Base-by-base conservation (phyloP, 176 grass and related monocot genomes). In the Bolboschoenus planiculmis region DNA sequence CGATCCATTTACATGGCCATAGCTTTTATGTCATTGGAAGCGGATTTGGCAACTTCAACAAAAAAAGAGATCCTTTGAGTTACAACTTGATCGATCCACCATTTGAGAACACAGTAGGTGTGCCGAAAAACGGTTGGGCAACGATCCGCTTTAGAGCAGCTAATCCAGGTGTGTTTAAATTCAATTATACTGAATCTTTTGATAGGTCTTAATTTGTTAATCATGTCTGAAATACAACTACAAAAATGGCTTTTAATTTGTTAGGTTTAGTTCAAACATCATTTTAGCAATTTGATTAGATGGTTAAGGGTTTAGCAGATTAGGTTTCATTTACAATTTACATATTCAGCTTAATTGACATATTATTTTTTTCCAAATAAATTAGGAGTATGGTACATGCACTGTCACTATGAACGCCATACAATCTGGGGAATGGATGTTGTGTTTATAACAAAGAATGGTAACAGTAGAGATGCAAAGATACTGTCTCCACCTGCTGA, bases 381-480 rank as follows among this genome's bases (percentile, higher is more conserved):
- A 92, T 83, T 71, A 88, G 88, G 82, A 21, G 90, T 91, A 47
- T 94, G 90, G 88, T 90, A 85, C 42, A 90, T 92, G 88, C 93
- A 95, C 63, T 94, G 90, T 1, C 90, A 92, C 62, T 92, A 90
- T 0, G 86, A 92, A 40, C 88, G 88, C 9, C 90, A 95, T 23
- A 29, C n/a, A 14, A 68, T 73, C 0, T 93, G 88, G 91, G 86
- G 91, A 26, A 93, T 93, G 91, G 61, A 93, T 16, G 84, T 63
- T 0, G 91, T 88, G 14, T 90, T 93, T 9, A 85, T 90, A 21
- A 87, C 88, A 35, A 90, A 89, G 31, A 74, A 91, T 59, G 88
- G 84, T 14, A 82, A 80, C 1, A 14, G 26, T 2, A 24, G 46
- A 5, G 16, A 55, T 1, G 43, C 51, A 8, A 50, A 54, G 44